Evolutionary conservation across 2,329 filamentous ascomycete species (phyloP).

Genomic region (Apiospora phragmitis): DNA sequence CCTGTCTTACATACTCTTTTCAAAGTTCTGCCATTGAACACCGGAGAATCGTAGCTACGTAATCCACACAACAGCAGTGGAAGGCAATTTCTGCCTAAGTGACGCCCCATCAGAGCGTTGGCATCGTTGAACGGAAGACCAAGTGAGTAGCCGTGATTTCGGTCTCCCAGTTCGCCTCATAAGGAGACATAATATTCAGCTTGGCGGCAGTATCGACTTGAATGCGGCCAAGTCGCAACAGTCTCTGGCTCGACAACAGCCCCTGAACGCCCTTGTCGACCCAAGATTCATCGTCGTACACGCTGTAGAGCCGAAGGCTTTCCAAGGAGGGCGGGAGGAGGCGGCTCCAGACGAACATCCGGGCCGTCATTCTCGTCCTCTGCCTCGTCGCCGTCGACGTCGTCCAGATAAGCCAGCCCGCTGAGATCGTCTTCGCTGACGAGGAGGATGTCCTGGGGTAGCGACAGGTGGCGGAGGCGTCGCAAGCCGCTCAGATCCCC

Average conservation of each 20-base stretch:
- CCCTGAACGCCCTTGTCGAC: background rate
- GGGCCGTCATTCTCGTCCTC: too few relatives aligned
- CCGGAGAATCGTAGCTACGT: too few relatives aligned
- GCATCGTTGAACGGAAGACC: too few relatives aligned
- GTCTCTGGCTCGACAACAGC: background rate
- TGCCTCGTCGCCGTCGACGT: background rate
- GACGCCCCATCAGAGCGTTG: too few relatives aligned
- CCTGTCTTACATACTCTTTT: too few relatives aligned
- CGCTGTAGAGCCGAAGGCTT: background rate
- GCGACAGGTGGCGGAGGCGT: background rate
- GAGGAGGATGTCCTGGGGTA: background rate
- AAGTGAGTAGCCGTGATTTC: too few relatives aligned
- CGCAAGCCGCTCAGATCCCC: background rate
- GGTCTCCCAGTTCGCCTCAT: too few relatives aligned
- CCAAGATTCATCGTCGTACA: background rate
- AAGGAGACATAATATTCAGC: too few relatives aligned
- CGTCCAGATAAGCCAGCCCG: background rate
- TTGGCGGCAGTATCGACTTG: background rate
- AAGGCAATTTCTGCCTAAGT: too few relatives aligned
- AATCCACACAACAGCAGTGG: too few relatives aligned
- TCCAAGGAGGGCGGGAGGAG: background rate
- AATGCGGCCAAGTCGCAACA: background rate
- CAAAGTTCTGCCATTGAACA: too few relatives aligned
- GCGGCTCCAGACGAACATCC: background rate
- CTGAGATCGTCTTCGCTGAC: background rate